phyloP scores from a whole-genome alignment of 2,329 filamentous ascomycete genomes.

The Blastomyces emzantsi region DNA sequence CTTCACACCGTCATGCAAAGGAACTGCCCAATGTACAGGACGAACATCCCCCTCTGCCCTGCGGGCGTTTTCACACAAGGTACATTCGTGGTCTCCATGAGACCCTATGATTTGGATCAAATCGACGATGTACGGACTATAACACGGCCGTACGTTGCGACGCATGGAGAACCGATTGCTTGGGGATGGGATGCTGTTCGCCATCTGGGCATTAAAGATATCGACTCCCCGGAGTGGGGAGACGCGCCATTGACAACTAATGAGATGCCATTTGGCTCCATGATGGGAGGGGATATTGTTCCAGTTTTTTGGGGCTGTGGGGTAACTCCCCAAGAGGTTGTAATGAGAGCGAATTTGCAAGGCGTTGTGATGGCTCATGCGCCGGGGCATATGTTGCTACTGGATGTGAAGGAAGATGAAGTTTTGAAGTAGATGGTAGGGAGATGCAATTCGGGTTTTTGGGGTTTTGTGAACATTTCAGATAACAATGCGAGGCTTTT shows the following conservation, averaged over 20 bases:
- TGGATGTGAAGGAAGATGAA: slow-evolving; percentile 35
- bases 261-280: slow-evolving; percentile 27
- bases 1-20: slow-evolving; percentile 42
- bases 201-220: slow-evolving; percentile 47
- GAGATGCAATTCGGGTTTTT: neutral
- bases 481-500: neutral
- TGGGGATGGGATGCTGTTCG: slow-evolving; percentile 54
- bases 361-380: slow-evolving; percentile 54
- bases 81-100: slow-evolving; percentile 56
- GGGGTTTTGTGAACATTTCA: neutral
- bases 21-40: slow-evolving; percentile 55
- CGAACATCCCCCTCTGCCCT: slow-evolving; percentile 47
- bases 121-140: slow-evolving; percentile 47
- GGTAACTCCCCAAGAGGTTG: slow-evolving; percentile 57
- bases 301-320: slow-evolving; percentile 58
- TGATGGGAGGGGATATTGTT: slow-evolving; percentile 37
- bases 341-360: slow-evolving; percentile 46
- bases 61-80: slow-evolving; percentile 49
- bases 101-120: slow-evolving; percentile 45
- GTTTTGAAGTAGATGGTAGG: neutral
- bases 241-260: slow-evolving; percentile 36
- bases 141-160: slow-evolving; percentile 46
- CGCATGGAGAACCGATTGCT: slow-evolving; percentile 56
- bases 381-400: slow-evolving; percentile 53
- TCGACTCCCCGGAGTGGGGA: slow-evolving; percentile 50